Evolutionary conservation across 345 rosid genomes (phyloP).

Genomic region (Eucalyptus virginea): DNA sequence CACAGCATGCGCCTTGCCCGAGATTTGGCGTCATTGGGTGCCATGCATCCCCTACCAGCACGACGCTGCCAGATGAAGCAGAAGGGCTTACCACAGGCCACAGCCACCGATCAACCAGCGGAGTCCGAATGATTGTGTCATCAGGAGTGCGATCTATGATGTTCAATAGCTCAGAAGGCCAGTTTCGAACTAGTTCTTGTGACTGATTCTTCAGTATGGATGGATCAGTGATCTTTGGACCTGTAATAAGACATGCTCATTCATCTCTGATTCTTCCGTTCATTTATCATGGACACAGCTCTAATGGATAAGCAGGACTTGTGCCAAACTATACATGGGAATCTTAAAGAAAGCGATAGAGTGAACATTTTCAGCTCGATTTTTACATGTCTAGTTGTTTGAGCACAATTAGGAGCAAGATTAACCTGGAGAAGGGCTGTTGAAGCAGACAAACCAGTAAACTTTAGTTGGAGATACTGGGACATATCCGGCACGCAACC

Average conservation of each 20-base stretch:
- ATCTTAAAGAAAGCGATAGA: not conserved
- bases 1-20: slow-evolving; percentile 91
- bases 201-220: slow-evolving; percentile 51
- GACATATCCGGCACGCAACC: slow-evolving; percentile 76
- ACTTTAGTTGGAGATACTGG: slow-evolving; percentile 74
- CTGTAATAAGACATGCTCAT: slow-evolving; percentile 14
- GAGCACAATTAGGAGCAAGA: not conserved
- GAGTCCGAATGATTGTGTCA: slow-evolving; percentile 62
- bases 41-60: slow-evolving; percentile 88
- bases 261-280: not conserved
- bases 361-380: not conserved
- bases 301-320: not conserved
- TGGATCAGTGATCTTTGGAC: slow-evolving; percentile 67
- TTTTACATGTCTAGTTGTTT: not conserved
- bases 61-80: slow-evolving; percentile 53
- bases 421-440: slow-evolving; percentile 70
- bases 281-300: not conserved
- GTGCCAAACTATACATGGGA: not conserved
- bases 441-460: slow-evolving; percentile 93
- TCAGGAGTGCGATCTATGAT: slow-evolving; percentile 56
- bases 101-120: slow-evolving; percentile 79
- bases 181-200: slow-evolving; percentile 38
- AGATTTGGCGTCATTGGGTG: slow-evolving; percentile 98
- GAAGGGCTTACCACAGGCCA: slow-evolving; percentile 67
- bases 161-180: slow-evolving; percentile 56